Percentiles rank a stretch among this genome's conserved stretches.
phyloP scores from a whole-genome alignment of 768 basidiomycete species.

The Trametes coccinea region DNA sequence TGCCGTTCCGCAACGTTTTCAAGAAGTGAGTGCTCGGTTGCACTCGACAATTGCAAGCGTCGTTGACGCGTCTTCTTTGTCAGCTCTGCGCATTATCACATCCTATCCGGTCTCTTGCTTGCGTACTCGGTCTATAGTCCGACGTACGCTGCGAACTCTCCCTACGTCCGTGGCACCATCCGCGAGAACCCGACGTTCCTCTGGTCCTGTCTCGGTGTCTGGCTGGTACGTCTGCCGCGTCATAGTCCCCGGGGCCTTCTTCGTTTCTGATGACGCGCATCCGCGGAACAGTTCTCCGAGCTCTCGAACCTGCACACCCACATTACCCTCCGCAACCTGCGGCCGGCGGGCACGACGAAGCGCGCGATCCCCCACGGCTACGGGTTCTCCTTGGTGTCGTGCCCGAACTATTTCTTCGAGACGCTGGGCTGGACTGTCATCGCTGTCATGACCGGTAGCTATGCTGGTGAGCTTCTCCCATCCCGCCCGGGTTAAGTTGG shows the following conservation, averaged over 20 bases:
- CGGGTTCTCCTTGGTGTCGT: constrained; percentile 84
- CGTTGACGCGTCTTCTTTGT: constrained; percentile 12
- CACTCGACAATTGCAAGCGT: not conserved
- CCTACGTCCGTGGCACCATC: constrained; percentile 60
- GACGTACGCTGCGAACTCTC: constrained; percentile 64
- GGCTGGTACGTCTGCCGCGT: constrained; percentile 59
- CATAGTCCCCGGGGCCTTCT: not conserved
- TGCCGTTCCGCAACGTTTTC: constrained; percentile 85
- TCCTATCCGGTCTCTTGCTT: constrained; percentile 77
- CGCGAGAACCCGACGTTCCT: constrained; percentile 71
- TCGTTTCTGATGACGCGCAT: not conserved
- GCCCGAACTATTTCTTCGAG: constrained; percentile 96
- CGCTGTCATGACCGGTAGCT: constrained; percentile 74
- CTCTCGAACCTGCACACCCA: constrained; percentile 85
- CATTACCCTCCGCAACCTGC: constrained; percentile 77
- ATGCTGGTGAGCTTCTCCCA: constrained; percentile 55
- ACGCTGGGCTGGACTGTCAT: constrained; percentile 72
- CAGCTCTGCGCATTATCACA: constrained; percentile 89
- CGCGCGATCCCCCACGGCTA: constrained; percentile 92
- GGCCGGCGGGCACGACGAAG: constrained; percentile 74
- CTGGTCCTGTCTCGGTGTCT: constrained; percentile 62
- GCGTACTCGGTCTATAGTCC: constrained; percentile 84
- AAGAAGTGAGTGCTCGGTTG: constrained; percentile 67
- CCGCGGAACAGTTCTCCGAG: constrained; percentile 66
- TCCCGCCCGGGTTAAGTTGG: not conserved